phyloP scores from a whole-genome alignment of 2,329 filamentous ascomycete species.

The Bretziella fagacearum region DNA sequence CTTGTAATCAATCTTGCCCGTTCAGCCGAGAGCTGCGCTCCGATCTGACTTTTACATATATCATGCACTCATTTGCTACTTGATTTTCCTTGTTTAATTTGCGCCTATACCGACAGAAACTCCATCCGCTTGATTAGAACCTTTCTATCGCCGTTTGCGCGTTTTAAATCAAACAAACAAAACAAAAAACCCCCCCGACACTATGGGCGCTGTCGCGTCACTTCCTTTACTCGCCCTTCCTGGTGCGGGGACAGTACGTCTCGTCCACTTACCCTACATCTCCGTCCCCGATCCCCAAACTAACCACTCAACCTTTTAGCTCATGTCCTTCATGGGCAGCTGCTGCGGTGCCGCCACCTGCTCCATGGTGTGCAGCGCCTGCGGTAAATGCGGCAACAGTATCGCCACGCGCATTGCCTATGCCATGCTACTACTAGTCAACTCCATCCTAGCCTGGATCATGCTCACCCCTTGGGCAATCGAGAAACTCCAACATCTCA shows the following conservation, averaged over 20 bases:
- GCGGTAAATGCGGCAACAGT: constrained; percentile 93
- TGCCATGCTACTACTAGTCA: constrained; percentile 82
- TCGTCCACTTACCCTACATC: constrained; percentile 19
- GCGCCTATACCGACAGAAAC: too few species aligned
- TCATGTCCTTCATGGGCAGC: constrained; percentile 64
- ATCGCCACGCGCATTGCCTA: constrained; percentile 96
- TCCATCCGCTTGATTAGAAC: too few species aligned
- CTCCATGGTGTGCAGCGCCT: constrained; percentile 87
- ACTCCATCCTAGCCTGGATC: constrained; percentile 95
- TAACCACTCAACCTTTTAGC: constrained; percentile 27
- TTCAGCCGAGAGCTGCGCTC: not conserved
- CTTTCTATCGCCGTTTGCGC: constrained; percentile 4
- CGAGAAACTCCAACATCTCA: constrained; percentile 81
- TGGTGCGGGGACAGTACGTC: constrained; percentile 64
- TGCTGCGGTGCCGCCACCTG: constrained; percentile 96
- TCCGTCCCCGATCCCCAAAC: not conserved
- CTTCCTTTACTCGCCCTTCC: constrained; percentile 79
- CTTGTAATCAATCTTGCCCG: not conserved
- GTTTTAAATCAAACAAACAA: not conserved
- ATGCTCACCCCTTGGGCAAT: constrained; percentile 99
- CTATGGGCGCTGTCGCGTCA: constrained; percentile 83
- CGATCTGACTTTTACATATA: not conserved
- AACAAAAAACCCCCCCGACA: too few species aligned
- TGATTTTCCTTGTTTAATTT: too few species aligned
- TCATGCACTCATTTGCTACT: not conserved